phyloP scores from a whole-genome alignment of 371 early-diverging fungal genomes.

The Fennellomyces sp. region DNA sequence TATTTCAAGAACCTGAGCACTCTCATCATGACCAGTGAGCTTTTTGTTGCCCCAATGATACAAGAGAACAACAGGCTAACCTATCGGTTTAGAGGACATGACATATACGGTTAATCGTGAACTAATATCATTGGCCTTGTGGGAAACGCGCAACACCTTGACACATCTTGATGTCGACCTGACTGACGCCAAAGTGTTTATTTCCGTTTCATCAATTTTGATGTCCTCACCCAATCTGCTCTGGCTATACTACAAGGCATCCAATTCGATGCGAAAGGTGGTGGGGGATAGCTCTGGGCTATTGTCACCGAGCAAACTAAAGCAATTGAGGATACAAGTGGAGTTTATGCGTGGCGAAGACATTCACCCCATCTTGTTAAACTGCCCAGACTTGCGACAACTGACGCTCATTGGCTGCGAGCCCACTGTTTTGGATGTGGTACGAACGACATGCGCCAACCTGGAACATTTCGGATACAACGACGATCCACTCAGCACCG shows the following conservation, averaged over 20 bases:
- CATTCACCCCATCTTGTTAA: neutral
- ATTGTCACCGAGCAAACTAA: neutral
- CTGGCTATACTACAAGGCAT: neutral
- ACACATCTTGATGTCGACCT: neutral
- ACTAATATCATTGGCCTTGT: neutral
- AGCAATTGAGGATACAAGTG: neutral
- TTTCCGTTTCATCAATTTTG: neutral
- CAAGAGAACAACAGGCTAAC: no score
- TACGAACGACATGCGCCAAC: neutral
- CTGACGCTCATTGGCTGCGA: neutral
- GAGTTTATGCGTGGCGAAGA: neutral
- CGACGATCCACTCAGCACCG: neutral
- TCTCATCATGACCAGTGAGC: neutral
- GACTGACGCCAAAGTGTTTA: neutral
- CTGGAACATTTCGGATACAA: neutral
- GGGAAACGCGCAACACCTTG: neutral
- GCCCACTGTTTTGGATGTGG: neutral
- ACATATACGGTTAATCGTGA: neutral
- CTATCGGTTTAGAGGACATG: neutral
- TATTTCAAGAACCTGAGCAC: neutral
- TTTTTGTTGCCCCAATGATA: neutral
- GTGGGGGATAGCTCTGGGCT: neutral
- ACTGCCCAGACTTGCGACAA: neutral
- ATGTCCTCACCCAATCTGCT: neutral
- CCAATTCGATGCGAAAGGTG: neutral